These are phyloP conservation scores for Rhizopus stolonifer DNA, from an alignment of 371 early-diverging fungal genomes.

Conservation along the genomic window DNA sequence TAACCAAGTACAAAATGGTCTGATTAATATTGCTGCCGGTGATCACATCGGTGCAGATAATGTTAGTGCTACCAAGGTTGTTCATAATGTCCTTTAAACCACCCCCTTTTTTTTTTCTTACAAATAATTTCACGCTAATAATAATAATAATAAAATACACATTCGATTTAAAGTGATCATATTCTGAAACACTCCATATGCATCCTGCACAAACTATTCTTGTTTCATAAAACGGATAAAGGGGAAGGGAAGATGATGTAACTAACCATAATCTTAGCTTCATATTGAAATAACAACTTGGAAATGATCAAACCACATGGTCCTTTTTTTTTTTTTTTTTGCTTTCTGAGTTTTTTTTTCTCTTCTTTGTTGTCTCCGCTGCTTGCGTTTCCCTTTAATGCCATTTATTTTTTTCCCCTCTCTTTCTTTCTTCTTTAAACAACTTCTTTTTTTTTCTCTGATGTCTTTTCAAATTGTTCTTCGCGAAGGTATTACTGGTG, in stretches of 20 bases:
- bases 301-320: neutral
- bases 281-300: too few relatives aligned
- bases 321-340: neutral
- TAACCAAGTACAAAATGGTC: neutral
- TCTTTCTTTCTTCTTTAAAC: neutral
- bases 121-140: too few relatives aligned
- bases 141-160: too few relatives aligned
- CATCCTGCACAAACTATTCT: too few relatives aligned
- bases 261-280: too few relatives aligned
- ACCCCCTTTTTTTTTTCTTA: too few relatives aligned
- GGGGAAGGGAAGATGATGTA: too few relatives aligned
- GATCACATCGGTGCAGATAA: neutral
- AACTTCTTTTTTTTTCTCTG: neutral
- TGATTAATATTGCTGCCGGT: neutral
- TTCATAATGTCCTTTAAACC: neutral
- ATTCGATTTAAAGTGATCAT: too few relatives aligned
- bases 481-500: conserved; percentile 46
- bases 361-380: neutral
- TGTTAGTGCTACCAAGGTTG: neutral
- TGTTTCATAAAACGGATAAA: too few relatives aligned
- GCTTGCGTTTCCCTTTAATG: too few relatives aligned
- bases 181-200: too few relatives aligned
- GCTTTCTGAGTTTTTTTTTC: neutral
- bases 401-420: neutral
- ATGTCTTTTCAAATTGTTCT: conserved; percentile 34